phyloP scores from a whole-genome alignment of 306 rosid genomes.

The Amphicarpaea edgeworthii region DNA sequence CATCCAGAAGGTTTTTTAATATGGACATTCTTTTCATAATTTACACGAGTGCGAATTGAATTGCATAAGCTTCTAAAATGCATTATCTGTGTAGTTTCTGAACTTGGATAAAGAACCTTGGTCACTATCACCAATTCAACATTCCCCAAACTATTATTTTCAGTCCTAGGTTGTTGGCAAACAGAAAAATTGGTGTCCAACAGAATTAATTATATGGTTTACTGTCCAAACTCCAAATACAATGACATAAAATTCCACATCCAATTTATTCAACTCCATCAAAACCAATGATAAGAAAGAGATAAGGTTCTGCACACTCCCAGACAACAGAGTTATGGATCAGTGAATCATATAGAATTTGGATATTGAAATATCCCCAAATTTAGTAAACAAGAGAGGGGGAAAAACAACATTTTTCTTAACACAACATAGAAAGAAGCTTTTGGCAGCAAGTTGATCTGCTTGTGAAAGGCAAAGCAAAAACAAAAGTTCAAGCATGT shows the following conservation, averaged over 20 bases:
- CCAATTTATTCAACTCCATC: too few relatives aligned
- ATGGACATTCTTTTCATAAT: background rate
- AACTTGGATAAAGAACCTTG: background rate
- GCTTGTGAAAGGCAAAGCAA: conserved; percentile 18
- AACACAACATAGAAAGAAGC: background rate
- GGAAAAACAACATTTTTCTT: background rate
- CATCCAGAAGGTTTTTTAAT: background rate
- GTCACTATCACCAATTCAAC: background rate
- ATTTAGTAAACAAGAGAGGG: background rate
- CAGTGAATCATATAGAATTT: conserved; percentile 2
- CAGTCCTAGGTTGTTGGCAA: background rate
- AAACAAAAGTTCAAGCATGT: background rate
- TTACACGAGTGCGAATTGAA: background rate
- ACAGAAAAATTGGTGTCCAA: conserved; percentile 9
- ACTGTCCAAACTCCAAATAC: too few relatives aligned
- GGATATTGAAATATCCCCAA: conserved; percentile 4
- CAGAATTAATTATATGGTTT: too few relatives aligned
- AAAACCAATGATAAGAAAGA: too few relatives aligned
- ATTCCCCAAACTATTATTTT: background rate
- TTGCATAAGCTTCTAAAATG: background rate
- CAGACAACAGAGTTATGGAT: too few relatives aligned
- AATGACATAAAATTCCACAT: too few relatives aligned
- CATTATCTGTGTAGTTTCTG: background rate
- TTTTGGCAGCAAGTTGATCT: background rate
- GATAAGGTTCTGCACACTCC: too few relatives aligned